Evolutionary conservation across 306 rosid species (phyloP), one percentile per base, ranked within the genome.

Genomic region (Ormosia emarginata): DNA sequence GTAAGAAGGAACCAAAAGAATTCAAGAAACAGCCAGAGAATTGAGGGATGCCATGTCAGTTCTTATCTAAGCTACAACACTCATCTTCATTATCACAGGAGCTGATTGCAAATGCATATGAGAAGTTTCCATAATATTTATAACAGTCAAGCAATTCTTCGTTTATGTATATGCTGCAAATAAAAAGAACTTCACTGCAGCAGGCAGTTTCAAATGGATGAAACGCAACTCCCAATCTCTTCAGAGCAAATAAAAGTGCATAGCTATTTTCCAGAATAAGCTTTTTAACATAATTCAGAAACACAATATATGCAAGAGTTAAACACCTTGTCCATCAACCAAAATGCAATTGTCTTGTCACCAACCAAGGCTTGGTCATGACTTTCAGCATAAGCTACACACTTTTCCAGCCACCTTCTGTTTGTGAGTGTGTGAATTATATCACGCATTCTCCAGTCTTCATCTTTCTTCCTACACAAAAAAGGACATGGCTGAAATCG

Each of bases 361-460:
- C 99, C 99, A 76, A 96, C 99, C 86, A 96, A 94, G 53, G 99
- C 99, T 87, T 96, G 99, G 84, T 96, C 99, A 74, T 96, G 99
- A 89, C 99, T 96, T 92, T 96, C 99, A 30, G 99, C 99, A 90
- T 96, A 96, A 57, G 90, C 64, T 80, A 96, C 84, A 75, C 99
- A 96, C 32, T 96, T 96, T 88, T 96, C 99, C 80, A 71, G 80
- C 99, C 99, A 96, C 87, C 99, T 89, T 90, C 97, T 86, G 92
- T 95, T 95, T 63, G 94, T 89, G 66, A 95, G 97, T 3, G 96
- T 85, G 90, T 86, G 89, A 82, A 93, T 62, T 58, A 95, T 93
- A 82, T 90, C 98, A 80, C 92, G 85, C 98, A 95, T 89, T 86
- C 39, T 30, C 99, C 99, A 95, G 17, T 86, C 85, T 87, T 93